Evolutionary conservation across 1,284 basidiomycete genomes (phyloP).

Genomic region (Ceratobasidium theobromae): DNA sequence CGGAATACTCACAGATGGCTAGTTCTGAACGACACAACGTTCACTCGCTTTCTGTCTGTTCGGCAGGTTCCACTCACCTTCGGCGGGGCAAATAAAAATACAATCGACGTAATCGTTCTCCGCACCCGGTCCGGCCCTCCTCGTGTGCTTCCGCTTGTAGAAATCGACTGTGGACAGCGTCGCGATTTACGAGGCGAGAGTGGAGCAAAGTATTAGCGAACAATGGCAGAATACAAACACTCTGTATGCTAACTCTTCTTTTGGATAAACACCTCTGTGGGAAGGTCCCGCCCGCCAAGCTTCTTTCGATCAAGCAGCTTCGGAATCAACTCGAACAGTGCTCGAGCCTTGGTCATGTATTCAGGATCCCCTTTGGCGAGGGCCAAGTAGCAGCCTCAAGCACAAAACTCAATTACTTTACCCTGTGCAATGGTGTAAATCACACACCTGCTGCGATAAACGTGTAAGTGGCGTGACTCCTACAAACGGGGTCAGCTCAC

Average conservation of each 20-base stretch:
- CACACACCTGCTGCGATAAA: conserved; percentile 64
- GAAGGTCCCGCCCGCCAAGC: conserved; percentile 65
- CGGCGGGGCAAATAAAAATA: conserved; percentile 65
- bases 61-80: conserved; percentile 50
- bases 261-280: conserved; percentile 72
- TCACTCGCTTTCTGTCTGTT: background rate
- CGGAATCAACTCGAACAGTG: conserved; percentile 63
- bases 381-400: conserved; percentile 60
- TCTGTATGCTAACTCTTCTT: conserved; percentile 56
- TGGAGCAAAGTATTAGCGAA: background rate
- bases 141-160: conserved; percentile 64
- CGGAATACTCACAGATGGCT: conserved; percentile 25
- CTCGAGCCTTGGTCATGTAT: conserved; percentile 56
- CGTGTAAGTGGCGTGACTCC: conserved; percentile 76
- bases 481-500: conserved; percentile 38
- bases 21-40: too few species aligned
- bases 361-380: conserved; percentile 42
- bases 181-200: background rate
- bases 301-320: conserved; percentile 59
- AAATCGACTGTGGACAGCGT: conserved; percentile 56
- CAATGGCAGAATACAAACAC: background rate
- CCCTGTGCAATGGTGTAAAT: conserved; percentile 28
- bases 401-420: conserved; percentile 8
- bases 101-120: conserved; percentile 51
- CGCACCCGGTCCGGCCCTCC: conserved; percentile 53